phyloP scores from a whole-genome alignment of 75 land plant species.

The Larix kaempferi region DNA sequence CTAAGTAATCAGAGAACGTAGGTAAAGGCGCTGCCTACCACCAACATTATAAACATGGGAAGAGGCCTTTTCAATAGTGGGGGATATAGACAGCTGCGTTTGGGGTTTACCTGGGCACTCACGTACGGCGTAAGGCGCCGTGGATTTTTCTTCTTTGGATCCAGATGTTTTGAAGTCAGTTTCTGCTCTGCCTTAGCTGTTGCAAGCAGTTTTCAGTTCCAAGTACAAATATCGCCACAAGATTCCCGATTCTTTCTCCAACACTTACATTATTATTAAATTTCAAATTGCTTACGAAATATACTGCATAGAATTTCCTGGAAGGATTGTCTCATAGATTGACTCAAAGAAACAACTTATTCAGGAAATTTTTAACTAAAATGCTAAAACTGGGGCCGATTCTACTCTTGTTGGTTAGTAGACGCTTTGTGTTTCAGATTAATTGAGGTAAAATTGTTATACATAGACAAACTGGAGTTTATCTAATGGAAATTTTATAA shows the following conservation, averaged over 20 bases:
- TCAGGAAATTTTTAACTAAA: too few relatives aligned
- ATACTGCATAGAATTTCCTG: neutral
- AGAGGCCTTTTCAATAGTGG: too few relatives aligned
- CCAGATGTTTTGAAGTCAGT: conserved; percentile 62
- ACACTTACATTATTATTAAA: neutral
- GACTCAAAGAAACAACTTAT: neutral
- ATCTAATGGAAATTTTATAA: too few relatives aligned
- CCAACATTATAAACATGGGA: too few relatives aligned
- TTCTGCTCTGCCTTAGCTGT: conserved; percentile 56
- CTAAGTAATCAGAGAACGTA: too few relatives aligned
- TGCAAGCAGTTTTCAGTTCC: conserved; percentile 69
- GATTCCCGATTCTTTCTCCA: neutral
- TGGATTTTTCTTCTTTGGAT: conserved; percentile 33
- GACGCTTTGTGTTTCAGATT: neutral
- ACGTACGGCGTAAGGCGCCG: neutral
- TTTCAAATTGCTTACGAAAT: neutral
- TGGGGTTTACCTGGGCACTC: too few relatives aligned
- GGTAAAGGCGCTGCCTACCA: too few relatives aligned
- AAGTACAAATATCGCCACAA: conserved; percentile 43
- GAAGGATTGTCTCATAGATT: neutral
- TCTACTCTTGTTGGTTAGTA: neutral
- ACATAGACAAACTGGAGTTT: neutral
- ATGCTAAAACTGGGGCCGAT: too few relatives aligned
- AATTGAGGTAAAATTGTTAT: neutral
- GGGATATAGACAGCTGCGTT: too few relatives aligned